Base-by-base conservation (phyloP, 331 rosid genomes). In the Pyrus hybrid region DNA sequence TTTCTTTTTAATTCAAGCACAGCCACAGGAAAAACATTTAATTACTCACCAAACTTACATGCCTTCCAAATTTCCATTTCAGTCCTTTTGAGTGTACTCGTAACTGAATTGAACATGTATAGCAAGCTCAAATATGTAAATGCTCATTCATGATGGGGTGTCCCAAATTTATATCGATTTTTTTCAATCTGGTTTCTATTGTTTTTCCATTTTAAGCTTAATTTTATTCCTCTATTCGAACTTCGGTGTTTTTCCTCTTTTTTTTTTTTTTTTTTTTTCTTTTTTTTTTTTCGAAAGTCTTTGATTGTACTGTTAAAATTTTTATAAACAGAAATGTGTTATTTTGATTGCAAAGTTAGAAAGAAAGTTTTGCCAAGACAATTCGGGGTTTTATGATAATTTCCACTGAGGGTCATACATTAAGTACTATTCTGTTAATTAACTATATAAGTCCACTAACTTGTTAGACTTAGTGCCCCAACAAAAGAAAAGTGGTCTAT, bases 401-500 rank as follows among this genome's bases (percentile, higher is more conserved):
- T 87, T 85, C 83, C 76, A 77, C 86, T 78, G 45, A 25, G 78
- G 81, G 6, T 70, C 72, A 54, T 32, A 16, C 1, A 45, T 75
- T 56, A 7, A 33, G 61, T 32, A 30, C 26, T 72, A 77, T 72
- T 64, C 54, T 69, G 23, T 25, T 77, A 63, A 65, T 49, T 71
- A 83, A 78, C 32, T 53, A 68, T 43, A 61, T 61, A 29, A 68
- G 58, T 76, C 93, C 93, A 88, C 94, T 88, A 79, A 85, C 86
- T 79, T 79, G 26, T 58, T 73, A 82, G 87, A 87, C 88, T 81
- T 88, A 74, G 91, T 87, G 97, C 86, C 84, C 88, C 97, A 83
- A 89, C 97, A 85, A 85, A 77, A 79, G 86, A 85, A 88, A 88
- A 87, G 95, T 77, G 93, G 92, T 76, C 81, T 81, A 53, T 74